These are phyloP conservation scores for Exobasidium rhododendri DNA, from an alignment of 1,284 basidiomycete species.

Conservation along the genomic window DNA sequence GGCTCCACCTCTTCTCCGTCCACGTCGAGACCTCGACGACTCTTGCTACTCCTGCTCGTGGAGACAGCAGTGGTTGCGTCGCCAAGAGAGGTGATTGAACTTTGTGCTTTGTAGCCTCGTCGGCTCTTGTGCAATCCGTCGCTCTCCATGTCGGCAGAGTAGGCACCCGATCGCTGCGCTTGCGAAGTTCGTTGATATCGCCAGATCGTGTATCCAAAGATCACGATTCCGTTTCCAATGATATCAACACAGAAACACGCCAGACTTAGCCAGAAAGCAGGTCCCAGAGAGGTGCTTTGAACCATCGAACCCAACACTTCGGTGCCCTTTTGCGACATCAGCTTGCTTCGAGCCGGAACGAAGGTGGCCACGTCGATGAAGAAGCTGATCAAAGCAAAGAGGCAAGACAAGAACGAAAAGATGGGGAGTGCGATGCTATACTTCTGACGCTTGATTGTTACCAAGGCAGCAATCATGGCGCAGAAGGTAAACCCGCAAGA, in stretches of 20 bases:
- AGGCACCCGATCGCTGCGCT: not conserved
- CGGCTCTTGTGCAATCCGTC: not conserved
- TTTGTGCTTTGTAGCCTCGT: not conserved
- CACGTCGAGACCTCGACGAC: not conserved
- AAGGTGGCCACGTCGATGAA: slow-evolving; percentile 8
- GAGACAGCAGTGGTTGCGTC: not conserved
- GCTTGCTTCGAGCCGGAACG: slow-evolving; percentile 5
- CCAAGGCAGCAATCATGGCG: slow-evolving; percentile 7
- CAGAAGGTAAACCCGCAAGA: slow-evolving; percentile 11
- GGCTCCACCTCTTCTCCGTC: not conserved
- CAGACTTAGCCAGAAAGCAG: slow-evolving; percentile 10
- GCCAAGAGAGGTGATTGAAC: not conserved
- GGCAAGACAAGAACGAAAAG: slow-evolving; percentile 5
- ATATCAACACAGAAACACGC: slow-evolving; percentile 9
- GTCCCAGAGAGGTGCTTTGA: not conserved
- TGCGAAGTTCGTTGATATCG: slow-evolving; percentile 8
- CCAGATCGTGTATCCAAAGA: slow-evolving; percentile 9
- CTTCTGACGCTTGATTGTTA: slow-evolving; percentile 9
- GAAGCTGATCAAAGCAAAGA: slow-evolving; percentile 8
- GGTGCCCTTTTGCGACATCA: not conserved
- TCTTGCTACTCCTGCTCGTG: not conserved
- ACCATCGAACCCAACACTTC: not conserved
- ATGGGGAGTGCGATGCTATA: not conserved
- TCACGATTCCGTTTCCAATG: slow-evolving; percentile 3
- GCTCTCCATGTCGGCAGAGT: not conserved